Evolutionary conservation across 768 basidiomycete genomes (phyloP).

Genomic region (Cystofilobasidium capitatum): DNA sequence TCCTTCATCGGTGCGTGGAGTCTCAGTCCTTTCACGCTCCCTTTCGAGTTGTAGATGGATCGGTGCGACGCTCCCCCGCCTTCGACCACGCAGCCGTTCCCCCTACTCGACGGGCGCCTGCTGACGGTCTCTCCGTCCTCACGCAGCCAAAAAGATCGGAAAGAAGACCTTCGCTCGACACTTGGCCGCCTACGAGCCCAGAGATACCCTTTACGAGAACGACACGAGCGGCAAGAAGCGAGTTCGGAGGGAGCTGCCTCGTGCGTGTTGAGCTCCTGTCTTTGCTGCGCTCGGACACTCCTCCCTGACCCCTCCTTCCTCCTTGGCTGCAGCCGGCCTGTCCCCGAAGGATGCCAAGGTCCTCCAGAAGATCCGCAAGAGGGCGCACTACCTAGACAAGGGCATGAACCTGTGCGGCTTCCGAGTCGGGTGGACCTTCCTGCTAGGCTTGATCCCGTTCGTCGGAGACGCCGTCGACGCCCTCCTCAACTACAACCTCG

Average conservation of each 20-base stretch:
- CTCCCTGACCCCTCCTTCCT: background rate
- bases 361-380: constrained; percentile 12
- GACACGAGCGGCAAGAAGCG: constrained; percentile 19
- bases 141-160: constrained; percentile 15
- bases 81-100: background rate
- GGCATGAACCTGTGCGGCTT: constrained; percentile 23
- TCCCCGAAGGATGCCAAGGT: constrained; percentile 8
- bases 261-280: background rate
- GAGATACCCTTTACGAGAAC: constrained; percentile 17
- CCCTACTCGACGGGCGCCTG: background rate
- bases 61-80: background rate
- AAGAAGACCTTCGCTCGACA: background rate
- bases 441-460: constrained; percentile 21
- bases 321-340: background rate
- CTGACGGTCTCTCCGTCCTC: background rate
- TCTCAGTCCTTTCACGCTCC: background rate
- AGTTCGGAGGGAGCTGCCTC: constrained; percentile 15
- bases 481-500: constrained; percentile 24
- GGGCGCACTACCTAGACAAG: constrained; percentile 24
- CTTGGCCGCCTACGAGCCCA: constrained; percentile 13
- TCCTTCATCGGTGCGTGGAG: background rate
- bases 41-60: background rate
- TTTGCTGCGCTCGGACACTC: background rate
- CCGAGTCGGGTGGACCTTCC: constrained; percentile 25
- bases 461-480: constrained; percentile 14